phyloP scores from a whole-genome alignment of 2,329 filamentous ascomycete species.

The Beauveria medogensis region DNA sequence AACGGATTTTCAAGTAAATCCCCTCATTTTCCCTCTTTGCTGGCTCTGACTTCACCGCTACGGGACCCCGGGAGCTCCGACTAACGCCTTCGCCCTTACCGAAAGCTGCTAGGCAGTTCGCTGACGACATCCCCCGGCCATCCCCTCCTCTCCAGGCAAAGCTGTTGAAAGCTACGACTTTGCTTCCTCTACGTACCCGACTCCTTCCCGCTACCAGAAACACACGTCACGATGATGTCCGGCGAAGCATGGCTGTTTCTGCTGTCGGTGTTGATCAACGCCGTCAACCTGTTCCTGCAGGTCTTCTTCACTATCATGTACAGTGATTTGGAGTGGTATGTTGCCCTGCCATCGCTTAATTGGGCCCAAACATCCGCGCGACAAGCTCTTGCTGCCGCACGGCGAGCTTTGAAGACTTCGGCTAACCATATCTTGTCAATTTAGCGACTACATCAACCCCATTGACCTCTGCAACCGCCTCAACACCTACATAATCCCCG shows the following conservation, averaged over 20 bases:
- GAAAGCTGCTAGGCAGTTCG: constrained; percentile 8
- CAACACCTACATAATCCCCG: constrained; percentile 98
- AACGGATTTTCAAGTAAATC: constrained; percentile 2
- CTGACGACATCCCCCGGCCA: neutral
- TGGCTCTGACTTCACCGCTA: neutral
- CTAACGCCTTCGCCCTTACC: constrained; percentile 3
- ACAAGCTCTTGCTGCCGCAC: neutral
- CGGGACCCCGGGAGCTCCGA: neutral
- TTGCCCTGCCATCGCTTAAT: constrained; percentile 16
- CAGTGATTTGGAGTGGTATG: constrained; percentile 97
- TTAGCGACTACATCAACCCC: constrained; percentile 98
- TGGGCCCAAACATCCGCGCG: neutral
- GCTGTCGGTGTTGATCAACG: constrained; percentile 96
- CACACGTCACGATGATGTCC: constrained; percentile 56
- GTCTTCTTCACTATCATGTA: constrained; percentile 99
- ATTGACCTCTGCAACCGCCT: constrained; percentile 99
- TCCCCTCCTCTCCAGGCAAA: neutral
- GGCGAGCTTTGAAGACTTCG: neutral
- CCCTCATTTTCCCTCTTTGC: neutral
- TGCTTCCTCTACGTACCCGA: constrained; percentile 2
- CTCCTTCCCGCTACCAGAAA: neutral
- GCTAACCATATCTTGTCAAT: constrained; percentile 7
- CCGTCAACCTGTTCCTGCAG: constrained; percentile 98
- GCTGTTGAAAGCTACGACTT: neutral
- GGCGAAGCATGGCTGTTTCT: constrained; percentile 98